phyloP scores from a whole-genome alignment of 2,329 filamentous ascomycete species.

The Penicillium polonicum region DNA sequence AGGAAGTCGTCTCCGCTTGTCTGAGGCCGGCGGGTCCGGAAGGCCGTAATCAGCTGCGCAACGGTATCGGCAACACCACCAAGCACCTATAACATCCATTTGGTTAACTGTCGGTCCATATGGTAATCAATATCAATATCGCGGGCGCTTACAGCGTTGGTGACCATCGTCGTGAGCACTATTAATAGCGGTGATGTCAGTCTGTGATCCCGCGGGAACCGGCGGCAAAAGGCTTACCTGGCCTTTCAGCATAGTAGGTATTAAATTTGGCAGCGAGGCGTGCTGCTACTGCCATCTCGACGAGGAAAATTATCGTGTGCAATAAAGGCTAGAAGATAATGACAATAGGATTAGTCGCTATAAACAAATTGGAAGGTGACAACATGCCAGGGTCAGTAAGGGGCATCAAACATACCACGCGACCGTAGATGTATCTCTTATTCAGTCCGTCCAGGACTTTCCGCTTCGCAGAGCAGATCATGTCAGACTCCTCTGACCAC shows the following conservation, averaged over 20 bases:
- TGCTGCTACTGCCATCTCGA: constrained; percentile 84
- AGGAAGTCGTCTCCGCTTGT: constrained; percentile 65
- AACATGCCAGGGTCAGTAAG: neutral
- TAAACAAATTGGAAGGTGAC: neutral
- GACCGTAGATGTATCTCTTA: constrained; percentile 49
- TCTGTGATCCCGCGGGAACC: neutral
- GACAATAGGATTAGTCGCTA: constrained; percentile 15
- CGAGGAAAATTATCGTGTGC: constrained; percentile 77
- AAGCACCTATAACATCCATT: constrained; percentile 57
- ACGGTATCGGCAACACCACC: constrained; percentile 96
- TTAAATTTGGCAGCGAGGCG: constrained; percentile 86
- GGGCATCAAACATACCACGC: constrained; percentile 37
- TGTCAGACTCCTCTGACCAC: constrained; percentile 28
- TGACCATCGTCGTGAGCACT: constrained; percentile 99
- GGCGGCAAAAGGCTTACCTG: constrained; percentile 55
- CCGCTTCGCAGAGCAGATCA: constrained; percentile 43
- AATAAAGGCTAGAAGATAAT: constrained; percentile 68
- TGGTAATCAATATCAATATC: neutral
- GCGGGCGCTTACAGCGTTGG: constrained; percentile 70
- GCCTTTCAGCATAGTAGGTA: constrained; percentile 86
- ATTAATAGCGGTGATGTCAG: constrained; percentile 22
- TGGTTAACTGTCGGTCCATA: constrained; percentile 11
- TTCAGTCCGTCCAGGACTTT: constrained; percentile 48
- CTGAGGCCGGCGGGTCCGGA: constrained; percentile 62
- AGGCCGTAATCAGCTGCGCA: constrained; percentile 85